Evolutionary conservation across 495 filamentous ascomycete species (phyloP).

Genomic region (Aspergillus affinis): DNA sequence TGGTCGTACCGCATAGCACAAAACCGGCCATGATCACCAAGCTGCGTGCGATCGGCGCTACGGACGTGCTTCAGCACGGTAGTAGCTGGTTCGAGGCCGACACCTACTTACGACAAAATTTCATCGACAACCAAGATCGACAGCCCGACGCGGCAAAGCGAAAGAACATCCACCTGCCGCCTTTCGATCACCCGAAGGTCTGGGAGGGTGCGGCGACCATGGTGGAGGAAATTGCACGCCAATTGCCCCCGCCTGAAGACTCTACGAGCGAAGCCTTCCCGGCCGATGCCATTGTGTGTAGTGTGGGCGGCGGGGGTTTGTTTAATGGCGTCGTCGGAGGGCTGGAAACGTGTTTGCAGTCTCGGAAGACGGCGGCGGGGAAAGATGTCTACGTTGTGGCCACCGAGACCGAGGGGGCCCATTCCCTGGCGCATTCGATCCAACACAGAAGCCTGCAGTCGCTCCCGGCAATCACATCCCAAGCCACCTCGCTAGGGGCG

Average conservation of each 20-base stretch:
- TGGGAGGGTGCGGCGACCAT: conserved; percentile 73
- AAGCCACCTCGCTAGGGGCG: conserved; percentile 76
- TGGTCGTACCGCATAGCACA: conserved; percentile 73
- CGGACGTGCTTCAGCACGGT: conserved; percentile 69
- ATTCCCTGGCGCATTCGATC: conserved; percentile 62
- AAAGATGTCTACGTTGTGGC: conserved; percentile 60
- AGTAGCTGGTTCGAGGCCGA: conserved; percentile 77
- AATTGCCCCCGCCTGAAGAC: conserved; percentile 41
- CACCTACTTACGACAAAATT: conserved; percentile 56
- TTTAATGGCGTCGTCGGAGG: conserved; percentile 74
- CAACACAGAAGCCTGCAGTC: conserved; percentile 54
- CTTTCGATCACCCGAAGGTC: conserved; percentile 79
- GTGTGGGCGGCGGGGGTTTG: conserved; percentile 84
- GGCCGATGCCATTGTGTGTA: conserved; percentile 72
- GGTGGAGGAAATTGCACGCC: conserved; percentile 65
- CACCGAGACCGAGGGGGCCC: conserved; percentile 75
- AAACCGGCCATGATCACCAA: conserved; percentile 68
- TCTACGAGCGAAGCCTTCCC: conserved; percentile 19
- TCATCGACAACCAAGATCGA: conserved; percentile 44
- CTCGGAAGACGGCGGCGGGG: not conserved
- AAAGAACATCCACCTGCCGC: conserved; percentile 53
- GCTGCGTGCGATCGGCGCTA: conserved; percentile 62
- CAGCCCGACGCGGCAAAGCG: conserved; percentile 57
- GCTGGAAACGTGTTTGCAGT: conserved; percentile 47
- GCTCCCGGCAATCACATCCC: conserved; percentile 69